Percentiles rank a stretch among this genome's conserved stretches.
Conservation (phyloP, 768 basidiomycete genomes). For the Hysterangium stoloniferum region DNA sequence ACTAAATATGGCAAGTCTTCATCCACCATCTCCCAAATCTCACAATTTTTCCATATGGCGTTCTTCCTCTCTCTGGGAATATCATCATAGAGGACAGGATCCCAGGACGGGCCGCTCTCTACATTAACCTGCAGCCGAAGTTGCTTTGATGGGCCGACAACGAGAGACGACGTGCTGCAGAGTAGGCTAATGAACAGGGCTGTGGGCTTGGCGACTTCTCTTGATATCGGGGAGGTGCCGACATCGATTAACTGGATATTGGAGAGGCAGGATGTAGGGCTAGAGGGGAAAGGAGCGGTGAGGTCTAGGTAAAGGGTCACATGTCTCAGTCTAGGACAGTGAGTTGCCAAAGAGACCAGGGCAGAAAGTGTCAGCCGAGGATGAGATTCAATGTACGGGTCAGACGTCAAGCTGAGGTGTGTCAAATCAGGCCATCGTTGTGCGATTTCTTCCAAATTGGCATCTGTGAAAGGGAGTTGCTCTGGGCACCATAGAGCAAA, state of each 20-base stretch:
- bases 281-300: conserved; percentile 13
- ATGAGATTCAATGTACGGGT: conserved; percentile 10
- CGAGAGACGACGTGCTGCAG: conserved; percentile 29
- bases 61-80: too few relatives aligned
- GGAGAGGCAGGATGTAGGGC: conserved; percentile 16
- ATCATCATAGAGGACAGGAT: too few relatives aligned
- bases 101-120: too few relatives aligned
- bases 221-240: conserved; percentile 41
- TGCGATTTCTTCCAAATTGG: conserved; percentile 23
- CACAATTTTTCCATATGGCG: too few relatives aligned
- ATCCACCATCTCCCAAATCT: too few relatives aligned
- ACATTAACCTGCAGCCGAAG: too few relatives aligned
- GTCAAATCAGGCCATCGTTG: conserved; percentile 20
- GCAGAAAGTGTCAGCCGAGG: conserved; percentile 23
- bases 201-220: conserved; percentile 29
- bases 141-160: too few relatives aligned
- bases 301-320: conserved; percentile 34
- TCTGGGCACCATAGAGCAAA: conserved; percentile 26
- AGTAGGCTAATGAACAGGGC: conserved; percentile 50
- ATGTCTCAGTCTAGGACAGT: conserved; percentile 30
- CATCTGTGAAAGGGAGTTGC: conserved; percentile 18
- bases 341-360: conserved; percentile 32
- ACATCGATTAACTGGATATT: conserved; percentile 30
- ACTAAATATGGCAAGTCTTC: too few relatives aligned
- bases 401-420: conserved; percentile 18